phyloP scores from a whole-genome alignment of 352 stramenopile species.

The Blastocystis hominis region DNA sequence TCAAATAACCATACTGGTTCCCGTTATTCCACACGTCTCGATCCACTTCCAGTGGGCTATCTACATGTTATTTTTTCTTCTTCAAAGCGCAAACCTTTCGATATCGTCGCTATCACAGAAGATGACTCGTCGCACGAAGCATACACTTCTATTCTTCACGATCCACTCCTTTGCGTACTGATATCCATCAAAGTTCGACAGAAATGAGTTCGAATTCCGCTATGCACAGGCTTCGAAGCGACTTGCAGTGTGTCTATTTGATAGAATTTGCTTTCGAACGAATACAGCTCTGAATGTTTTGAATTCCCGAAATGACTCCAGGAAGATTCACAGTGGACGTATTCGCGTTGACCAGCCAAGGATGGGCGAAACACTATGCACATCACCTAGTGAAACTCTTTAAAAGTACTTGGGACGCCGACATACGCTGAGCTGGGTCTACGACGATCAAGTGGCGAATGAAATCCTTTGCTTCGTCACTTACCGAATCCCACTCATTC shows the following conservation, averaged over 20 bases:
- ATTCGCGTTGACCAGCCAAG: conserved; percentile 59
- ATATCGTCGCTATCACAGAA: neutral
- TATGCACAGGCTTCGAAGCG: neutral
- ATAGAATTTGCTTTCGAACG: neutral
- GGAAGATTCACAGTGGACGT: conserved; percentile 3
- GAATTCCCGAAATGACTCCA: conserved; percentile 20
- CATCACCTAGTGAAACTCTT: neutral
- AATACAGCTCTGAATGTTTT: conserved; percentile 1
- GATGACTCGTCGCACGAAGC: neutral
- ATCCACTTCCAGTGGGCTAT: neutral
- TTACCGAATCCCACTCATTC: conserved; percentile 82
- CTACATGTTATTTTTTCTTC: neutral
- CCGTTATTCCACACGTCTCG: conserved; percentile 16
- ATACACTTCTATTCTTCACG: neutral
- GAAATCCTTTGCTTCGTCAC: conserved; percentile 81
- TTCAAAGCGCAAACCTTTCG: neutral
- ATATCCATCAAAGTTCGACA: neutral
- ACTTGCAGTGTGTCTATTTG: neutral
- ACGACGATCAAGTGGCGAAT: conserved; percentile 62
- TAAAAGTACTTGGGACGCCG: conserved; percentile 65
- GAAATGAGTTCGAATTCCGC: neutral
- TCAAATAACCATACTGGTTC: conserved; percentile 31
- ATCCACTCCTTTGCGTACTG: neutral
- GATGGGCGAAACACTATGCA: conserved; percentile 61
- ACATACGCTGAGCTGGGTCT: conserved; percentile 62